phyloP scores from a whole-genome alignment of 768 basidiomycete genomes.

The Pisolithus tinctorius region DNA sequence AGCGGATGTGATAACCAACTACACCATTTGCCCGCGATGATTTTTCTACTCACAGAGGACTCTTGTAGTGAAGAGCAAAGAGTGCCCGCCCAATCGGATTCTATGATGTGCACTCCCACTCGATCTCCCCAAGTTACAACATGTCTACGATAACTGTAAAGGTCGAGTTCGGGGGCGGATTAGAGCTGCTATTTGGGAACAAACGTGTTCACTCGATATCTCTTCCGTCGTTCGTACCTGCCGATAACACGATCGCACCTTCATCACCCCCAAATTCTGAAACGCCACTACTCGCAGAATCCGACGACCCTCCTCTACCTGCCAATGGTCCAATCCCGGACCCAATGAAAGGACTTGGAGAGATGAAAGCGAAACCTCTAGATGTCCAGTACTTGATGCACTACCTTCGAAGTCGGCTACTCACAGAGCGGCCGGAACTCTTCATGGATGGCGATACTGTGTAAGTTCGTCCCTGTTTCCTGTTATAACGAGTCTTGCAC shows the following conservation, averaged over 20 bases:
- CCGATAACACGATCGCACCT: slow-evolving; percentile 26
- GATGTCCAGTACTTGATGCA: slow-evolving; percentile 75
- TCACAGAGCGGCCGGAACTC: slow-evolving; percentile 82
- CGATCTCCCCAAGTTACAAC: background rate
- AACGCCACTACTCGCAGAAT: slow-evolving; percentile 2
- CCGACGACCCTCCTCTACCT: background rate
- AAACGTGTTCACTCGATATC: slow-evolving; percentile 50
- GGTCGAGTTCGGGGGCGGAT: slow-evolving; percentile 78
- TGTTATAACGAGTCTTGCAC: background rate
- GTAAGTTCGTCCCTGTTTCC: slow-evolving; percentile 40
- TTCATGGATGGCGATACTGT: slow-evolving; percentile 86
- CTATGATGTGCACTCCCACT: background rate
- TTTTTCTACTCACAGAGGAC: too few relatives aligned
- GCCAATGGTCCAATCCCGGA: background rate
- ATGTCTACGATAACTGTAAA: slow-evolving; percentile 36
- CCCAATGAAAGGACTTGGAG: background rate
- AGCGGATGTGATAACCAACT: slow-evolving; percentile 36
- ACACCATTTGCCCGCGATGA: slow-evolving; percentile 30
- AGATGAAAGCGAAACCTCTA: slow-evolving; percentile 33
- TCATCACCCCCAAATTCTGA: background rate
- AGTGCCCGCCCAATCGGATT: background rate
- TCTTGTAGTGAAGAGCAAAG: too few relatives aligned
- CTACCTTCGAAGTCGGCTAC: slow-evolving; percentile 67
- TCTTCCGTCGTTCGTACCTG: slow-evolving; percentile 43
- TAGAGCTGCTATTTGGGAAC: slow-evolving; percentile 79